Conservation (phyloP, 2,329 filamentous ascomycete species). For the Pyrenochaeta sp. region DNA sequence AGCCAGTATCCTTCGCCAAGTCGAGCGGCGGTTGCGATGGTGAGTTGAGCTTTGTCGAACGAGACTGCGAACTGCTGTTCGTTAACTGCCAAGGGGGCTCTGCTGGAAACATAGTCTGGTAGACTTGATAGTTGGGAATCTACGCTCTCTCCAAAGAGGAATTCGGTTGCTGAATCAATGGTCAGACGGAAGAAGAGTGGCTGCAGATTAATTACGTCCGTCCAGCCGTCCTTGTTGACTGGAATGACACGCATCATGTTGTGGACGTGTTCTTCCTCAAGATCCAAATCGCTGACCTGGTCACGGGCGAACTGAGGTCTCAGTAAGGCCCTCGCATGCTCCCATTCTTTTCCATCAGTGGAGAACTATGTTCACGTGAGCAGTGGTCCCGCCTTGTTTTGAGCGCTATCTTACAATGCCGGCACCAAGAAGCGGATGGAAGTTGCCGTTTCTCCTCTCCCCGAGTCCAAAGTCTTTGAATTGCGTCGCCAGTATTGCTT, state of each 20-base stretch:
- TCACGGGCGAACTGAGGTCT: slow-evolving; percentile 45
- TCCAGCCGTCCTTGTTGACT: slow-evolving; percentile 5
- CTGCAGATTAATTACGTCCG: slow-evolving; percentile 34
- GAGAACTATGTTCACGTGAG: slow-evolving; percentile 31
- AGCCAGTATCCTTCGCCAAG: slow-evolving; percentile 54
- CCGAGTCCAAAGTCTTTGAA: slow-evolving; percentile 56
- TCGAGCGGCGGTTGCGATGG: slow-evolving; percentile 45
- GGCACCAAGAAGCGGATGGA: slow-evolving; percentile 50
- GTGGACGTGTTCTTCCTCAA: slow-evolving; percentile 40
- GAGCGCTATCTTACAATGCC: slow-evolving; percentile 50
- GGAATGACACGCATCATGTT: slow-evolving; percentile 37
- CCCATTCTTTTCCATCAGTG: slow-evolving; percentile 40
- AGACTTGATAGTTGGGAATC: too few species aligned
- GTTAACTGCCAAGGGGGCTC: too few species aligned
- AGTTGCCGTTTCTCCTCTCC: slow-evolving; percentile 41
- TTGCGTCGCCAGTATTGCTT: slow-evolving; percentile 53
- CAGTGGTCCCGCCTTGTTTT: too few species aligned
- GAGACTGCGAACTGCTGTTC: slow-evolving; percentile 49
- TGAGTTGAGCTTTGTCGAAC: slow-evolving; percentile 49
- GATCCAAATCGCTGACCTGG: slow-evolving; percentile 42
- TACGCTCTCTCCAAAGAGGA: slow-evolving; percentile 39
- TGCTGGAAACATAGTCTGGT: too few species aligned
- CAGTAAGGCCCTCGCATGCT: slow-evolving; percentile 40
- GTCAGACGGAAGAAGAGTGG: slow-evolving; percentile 46
- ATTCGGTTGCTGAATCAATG: slow-evolving; percentile 38